Conservation (phyloP, 768 basidiomycete genomes). For the Dioszegia hungarica region DNA sequence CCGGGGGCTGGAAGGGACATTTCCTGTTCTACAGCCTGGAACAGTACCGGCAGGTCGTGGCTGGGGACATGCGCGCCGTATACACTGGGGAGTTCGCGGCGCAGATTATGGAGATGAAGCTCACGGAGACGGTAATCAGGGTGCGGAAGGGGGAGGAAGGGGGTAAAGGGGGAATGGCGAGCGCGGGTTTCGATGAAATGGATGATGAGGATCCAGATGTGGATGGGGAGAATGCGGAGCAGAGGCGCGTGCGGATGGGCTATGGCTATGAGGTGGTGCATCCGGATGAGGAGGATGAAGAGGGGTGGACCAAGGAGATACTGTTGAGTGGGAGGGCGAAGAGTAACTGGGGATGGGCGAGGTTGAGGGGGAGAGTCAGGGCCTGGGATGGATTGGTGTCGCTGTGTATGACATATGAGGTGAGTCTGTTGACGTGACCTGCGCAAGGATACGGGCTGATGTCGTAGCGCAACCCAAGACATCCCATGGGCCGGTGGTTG, state of each 20-base stretch:
- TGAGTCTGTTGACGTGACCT: constrained; percentile 5
- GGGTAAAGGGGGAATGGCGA: constrained; percentile 31
- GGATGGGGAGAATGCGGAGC: constrained; percentile 21
- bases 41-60: constrained; percentile 35
- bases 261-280: constrained; percentile 38
- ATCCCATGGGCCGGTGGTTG: constrained; percentile 40
- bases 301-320: constrained; percentile 49
- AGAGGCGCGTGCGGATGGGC: constrained; percentile 23
- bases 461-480: constrained; percentile 12
- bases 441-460: background rate
- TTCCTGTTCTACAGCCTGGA: constrained; percentile 44
- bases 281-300: constrained; percentile 27
- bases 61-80: constrained; percentile 36
- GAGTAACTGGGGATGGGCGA: constrained; percentile 39
- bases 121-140: constrained; percentile 39
- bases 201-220: constrained; percentile 11
- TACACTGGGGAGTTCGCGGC: constrained; percentile 43
- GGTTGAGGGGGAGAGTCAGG: constrained; percentile 38
- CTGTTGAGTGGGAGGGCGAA: constrained; percentile 34
- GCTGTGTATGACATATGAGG: constrained; percentile 28
- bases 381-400: constrained; percentile 46
- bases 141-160: constrained; percentile 39
- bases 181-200: constrained; percentile 27
- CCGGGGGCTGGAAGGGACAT: constrained; percentile 43
- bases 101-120: constrained; percentile 34